Percentiles rank a stretch among this genome's conserved stretches.
phyloP scores from a whole-genome alignment of 2,329 filamentous ascomycete genomes.

The Passalora sequoiae region DNA sequence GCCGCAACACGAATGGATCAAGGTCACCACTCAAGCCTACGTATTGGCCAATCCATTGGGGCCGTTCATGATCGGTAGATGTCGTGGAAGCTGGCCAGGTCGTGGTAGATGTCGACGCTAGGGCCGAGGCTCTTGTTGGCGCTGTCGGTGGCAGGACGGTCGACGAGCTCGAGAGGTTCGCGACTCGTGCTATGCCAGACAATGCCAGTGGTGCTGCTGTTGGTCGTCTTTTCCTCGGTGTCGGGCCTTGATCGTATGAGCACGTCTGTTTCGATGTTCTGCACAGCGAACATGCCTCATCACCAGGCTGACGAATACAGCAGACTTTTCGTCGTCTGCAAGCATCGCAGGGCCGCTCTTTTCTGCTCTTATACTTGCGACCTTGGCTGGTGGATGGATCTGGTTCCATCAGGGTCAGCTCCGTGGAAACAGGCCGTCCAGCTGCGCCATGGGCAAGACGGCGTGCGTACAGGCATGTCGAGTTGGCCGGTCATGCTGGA shows the following conservation, averaged over 20 bases:
- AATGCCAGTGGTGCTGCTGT: slow-evolving; percentile 1
- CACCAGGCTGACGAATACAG: slow-evolving; percentile 22
- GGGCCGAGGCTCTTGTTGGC: too few relatives aligned
- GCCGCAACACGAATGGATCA: slow-evolving; percentile 21
- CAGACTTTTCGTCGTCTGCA: slow-evolving; percentile 22
- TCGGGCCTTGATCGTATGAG: slow-evolving; percentile 22
- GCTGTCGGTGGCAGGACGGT: not conserved
- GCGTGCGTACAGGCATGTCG: not conserved
- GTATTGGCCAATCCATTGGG: slow-evolving; percentile 22
- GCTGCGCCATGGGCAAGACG: slow-evolving; percentile 2
- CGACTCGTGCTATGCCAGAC: not conserved
- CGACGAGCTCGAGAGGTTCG: not conserved
- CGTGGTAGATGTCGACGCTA: not conserved
- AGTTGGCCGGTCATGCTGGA: slow-evolving; percentile 3
- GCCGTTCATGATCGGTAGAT: not conserved
- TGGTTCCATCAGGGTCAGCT: not conserved
- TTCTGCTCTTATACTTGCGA: slow-evolving; percentile 23
- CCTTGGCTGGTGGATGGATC: slow-evolving; percentile 9
- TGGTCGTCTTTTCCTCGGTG: slow-evolving; percentile 17
- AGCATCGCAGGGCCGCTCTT: slow-evolving; percentile 23
- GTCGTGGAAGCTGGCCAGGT: not conserved
- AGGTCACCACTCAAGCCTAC: slow-evolving; percentile 20
- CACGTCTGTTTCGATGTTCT: slow-evolving; percentile 7
- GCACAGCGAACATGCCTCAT: slow-evolving; percentile 19
- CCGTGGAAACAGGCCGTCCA: not conserved